These are phyloP conservation scores for Gossypium longicalyx DNA, from an alignment of 345 rosid species.

Conservation along the genomic window DNA sequence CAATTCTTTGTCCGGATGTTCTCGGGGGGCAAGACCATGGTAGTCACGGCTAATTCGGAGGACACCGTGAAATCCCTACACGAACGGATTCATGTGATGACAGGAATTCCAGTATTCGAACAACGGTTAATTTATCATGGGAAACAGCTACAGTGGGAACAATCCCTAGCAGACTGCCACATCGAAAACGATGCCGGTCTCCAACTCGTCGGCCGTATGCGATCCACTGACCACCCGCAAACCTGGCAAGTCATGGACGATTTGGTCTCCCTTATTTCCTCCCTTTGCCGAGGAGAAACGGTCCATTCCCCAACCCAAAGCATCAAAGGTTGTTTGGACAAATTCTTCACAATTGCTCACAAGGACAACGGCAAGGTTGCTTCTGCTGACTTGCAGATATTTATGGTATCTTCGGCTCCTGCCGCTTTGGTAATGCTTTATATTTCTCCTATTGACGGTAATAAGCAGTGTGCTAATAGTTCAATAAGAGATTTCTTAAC, in stretches of 20 bases:
- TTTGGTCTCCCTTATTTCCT: constrained; percentile 46
- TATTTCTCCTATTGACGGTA: constrained; percentile 39
- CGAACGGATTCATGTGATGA: constrained; percentile 41
- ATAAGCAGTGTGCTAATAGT: constrained; percentile 49
- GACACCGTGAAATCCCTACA: constrained; percentile 63
- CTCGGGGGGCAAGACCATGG: constrained; percentile 56
- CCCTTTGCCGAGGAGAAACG: constrained; percentile 46
- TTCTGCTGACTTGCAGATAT: constrained; percentile 46
- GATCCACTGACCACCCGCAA: constrained; percentile 69
- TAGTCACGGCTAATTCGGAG: constrained; percentile 53
- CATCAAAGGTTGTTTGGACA: constrained; percentile 37
- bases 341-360: constrained; percentile 43
- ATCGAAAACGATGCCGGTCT: constrained; percentile 68
- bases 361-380: constrained; percentile 30
- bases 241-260: constrained; percentile 69
- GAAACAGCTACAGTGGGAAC: constrained; percentile 76
- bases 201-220: constrained; percentile 74
- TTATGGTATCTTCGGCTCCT: constrained; percentile 59
- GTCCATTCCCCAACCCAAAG: constrained; percentile 25
- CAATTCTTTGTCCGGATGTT: constrained; percentile 76
- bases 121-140: constrained; percentile 71
- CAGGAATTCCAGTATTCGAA: constrained; percentile 56
- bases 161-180: constrained; percentile 49
- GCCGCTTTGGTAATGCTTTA: constrained; percentile 67
- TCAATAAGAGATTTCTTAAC: constrained; percentile 53